phyloP scores from a whole-genome alignment of 129 eudicot genomes.

The Heracleum sosnowskyi region DNA sequence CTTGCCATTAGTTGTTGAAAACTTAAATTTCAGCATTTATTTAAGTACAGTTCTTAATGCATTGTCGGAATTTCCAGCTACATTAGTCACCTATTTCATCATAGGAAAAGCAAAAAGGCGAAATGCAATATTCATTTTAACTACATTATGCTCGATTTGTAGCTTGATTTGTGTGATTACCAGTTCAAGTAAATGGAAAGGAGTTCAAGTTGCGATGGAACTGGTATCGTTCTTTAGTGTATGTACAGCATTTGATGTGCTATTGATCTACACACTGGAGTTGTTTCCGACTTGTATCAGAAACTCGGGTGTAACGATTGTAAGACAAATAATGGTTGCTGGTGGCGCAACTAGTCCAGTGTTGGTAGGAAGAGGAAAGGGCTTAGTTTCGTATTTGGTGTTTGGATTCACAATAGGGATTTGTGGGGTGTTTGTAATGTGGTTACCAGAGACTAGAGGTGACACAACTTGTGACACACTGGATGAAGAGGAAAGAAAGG shows the following conservation, averaged over 20 bases:
- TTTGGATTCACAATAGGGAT: conserved; percentile 29
- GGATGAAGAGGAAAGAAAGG: conserved; percentile 23
- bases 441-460: conserved; percentile 35
- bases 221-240: conserved; percentile 37
- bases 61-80: conserved; percentile 27
- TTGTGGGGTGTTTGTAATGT: conserved; percentile 27
- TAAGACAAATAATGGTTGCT: conserved; percentile 37
- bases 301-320: conserved; percentile 47
- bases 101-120: conserved; percentile 23
- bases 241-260: conserved; percentile 28
- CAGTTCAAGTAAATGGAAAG: conserved; percentile 9
- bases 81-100: conserved; percentile 16
- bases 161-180: conserved; percentile 20
- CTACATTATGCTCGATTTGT: conserved; percentile 19
- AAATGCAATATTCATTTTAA: conserved; percentile 20
- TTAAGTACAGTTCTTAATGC: conserved; percentile 29
- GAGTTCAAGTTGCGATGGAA: conserved; percentile 27
- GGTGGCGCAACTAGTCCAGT: conserved; percentile 42
- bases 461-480: conserved; percentile 21
- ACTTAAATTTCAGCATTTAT: conserved; percentile 30
- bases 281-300: conserved; percentile 52
- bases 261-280: conserved; percentile 36
- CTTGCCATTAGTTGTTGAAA: conserved; percentile 36
- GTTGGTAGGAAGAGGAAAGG: conserved; percentile 24
- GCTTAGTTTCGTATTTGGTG: conserved; percentile 27